Base-by-base conservation (phyloP, 2,329 filamentous ascomycete genomes). In the Sporothrix globosa region DNA sequence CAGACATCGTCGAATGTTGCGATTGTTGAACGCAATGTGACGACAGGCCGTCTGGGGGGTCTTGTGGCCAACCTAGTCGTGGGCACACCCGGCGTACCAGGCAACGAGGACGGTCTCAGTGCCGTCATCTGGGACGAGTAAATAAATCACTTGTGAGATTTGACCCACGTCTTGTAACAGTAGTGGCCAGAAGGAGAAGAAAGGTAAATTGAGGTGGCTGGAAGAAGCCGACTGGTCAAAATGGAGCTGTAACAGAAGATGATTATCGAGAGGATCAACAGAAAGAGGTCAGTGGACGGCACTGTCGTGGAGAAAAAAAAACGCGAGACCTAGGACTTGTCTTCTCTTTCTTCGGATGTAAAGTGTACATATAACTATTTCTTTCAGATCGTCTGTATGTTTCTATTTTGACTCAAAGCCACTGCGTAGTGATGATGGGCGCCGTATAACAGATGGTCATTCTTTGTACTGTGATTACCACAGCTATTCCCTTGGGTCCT, bases 1-100 rank as follows among this genome's bases (percentile, higher is more conserved):
- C 88, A 91, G 79, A 83, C 84, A 2, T 86, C 83, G 53, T 82
- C 84, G 17, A 86, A 83, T 27, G 85, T 92, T 0, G 85, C 83
- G 2, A 83, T 92, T 46, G 80, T 90, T 34, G 77, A 79, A 71
- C 79, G 90, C 13, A 83, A 91, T 77, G 77, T 81, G 0, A 76
- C 78, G 17, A 87, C 84, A 0, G 90, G 90, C 0, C 78, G 82
- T 74, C 79, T 91, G 30, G 86, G 86, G 0, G 79, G 80, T 5
- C 76, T 84, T 30, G 73, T 85, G 1, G 81, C 80, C 0, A 81
- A 75, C 46, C 61, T 84, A 48, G 76, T 77, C 65, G 79, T 85
- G 24, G 82, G 81, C 1, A 77, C 75, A 44, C 77, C 78, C 6
- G 83, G 83, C 0, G 77, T 75, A 1, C 76, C 79, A 10, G 80